Base-by-base conservation (phyloP, 768 basidiomycete genomes). In the Trametes maxima region DNA sequence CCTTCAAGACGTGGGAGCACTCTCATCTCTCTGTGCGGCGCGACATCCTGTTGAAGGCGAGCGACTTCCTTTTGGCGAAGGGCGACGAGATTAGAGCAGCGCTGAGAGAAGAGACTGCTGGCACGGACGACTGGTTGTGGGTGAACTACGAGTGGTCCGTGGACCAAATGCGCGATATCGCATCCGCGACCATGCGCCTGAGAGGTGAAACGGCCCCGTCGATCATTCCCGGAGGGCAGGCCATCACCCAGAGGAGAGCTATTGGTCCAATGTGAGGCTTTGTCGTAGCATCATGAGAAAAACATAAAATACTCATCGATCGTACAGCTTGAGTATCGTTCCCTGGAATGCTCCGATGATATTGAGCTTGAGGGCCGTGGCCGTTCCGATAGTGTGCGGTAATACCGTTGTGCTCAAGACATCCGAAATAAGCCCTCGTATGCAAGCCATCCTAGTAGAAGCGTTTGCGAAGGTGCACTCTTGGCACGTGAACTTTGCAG, bases 291-390 rank as follows among this genome's bases (percentile, higher is more conserved):
- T 25, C 7, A 22, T 14, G 8, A 21, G 49, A 36, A 51, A 33
- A 5, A 12, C 7, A 13, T 2, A 40, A 22, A 1, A 22, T 12
- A 14, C 28, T n/a, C 8, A 25, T 5, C n/a, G 5, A 11, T 35
- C 11, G 4, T 10, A 25, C 47, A 57, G 56, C 22, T 42, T 57
- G 54, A 78, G 79, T 2, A 81, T 85, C 1, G 75, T 79, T 0
- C 83, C 85, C 0, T 86, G 84, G 85, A 86, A 86, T 62, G 80
- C 79, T 2, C 82, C 85, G 0, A 59, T 80, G 6, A 65, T 69
- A 1, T 72, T 87, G n/a, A 74, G 80, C 1, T 57, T 85, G 11
- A 71, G 82, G n/a, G 79, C 82, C 0, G 68, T 82, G 16, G 76
- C 75, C 0, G 66, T 79, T 14, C 81, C 84, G 0, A 68, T 85